phyloP scores from a whole-genome alignment of 306 rosid species.

The Chamaecrista fasciculata region DNA sequence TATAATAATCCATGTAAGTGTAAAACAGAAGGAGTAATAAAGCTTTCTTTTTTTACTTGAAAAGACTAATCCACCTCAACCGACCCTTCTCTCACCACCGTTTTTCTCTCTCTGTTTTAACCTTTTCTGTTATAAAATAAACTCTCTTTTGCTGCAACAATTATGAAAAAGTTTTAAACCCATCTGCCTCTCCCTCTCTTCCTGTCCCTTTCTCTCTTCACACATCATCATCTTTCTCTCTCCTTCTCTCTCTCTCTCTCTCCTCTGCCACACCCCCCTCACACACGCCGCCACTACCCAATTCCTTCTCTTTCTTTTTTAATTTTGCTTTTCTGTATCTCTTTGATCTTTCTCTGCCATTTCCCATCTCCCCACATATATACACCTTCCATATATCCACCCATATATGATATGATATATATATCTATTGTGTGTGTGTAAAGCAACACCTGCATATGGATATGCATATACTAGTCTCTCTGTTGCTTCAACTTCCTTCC shows the following conservation, averaged over 20 bases:
- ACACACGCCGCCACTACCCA: constrained; percentile 10
- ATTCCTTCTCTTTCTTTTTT: background rate
- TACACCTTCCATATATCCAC: background rate
- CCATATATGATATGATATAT: no score
- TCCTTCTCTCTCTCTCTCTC: background rate
- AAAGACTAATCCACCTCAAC: constrained; percentile 8
- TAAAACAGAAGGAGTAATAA: background rate
- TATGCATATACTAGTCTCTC: background rate
- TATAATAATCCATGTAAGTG: no score
- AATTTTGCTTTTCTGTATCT: no score
- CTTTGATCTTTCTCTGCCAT: background rate
- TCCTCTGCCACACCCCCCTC: constrained; percentile 4
- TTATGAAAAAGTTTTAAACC: constrained; percentile 17
- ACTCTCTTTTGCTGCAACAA: constrained; percentile 1
- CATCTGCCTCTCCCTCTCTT: constrained; percentile 6
- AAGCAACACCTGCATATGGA: constrained; percentile 2
- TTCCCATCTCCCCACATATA: background rate
- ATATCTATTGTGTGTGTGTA: background rate
- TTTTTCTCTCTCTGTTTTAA: background rate
- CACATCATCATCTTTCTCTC: background rate
- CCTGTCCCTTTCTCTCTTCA: background rate
- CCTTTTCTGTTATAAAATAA: background rate
- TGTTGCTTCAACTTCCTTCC: no score
- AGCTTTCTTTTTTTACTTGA: background rate
- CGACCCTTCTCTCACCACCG: background rate